Base-by-base conservation (phyloP, 345 rosid genomes). In the Murraya koenigii region DNA sequence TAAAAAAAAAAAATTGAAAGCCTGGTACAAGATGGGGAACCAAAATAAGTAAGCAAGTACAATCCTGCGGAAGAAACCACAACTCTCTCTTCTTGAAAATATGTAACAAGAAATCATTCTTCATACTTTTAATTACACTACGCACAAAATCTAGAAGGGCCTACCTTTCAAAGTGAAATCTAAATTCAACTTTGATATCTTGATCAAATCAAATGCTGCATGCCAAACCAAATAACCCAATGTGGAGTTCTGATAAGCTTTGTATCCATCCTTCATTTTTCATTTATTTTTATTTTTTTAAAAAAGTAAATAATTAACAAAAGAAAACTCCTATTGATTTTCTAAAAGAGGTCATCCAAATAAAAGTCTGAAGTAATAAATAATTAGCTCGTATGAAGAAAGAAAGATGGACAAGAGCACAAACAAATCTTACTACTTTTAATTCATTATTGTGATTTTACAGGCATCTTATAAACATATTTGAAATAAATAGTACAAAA, bases 11-110 rank as follows among this genome's bases (percentile, higher is more conserved):
- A 52, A 17, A 15, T n/a, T n/a, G 56, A 52, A 52, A 5, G 62
- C 64, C 19, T 44, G 38, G 36, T 11, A 54, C 55, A 71, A 52
- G 75, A 1, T 71, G 2, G 41, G 3, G 36, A 72, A 69, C 28
- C 8, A 75, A 30, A 56, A 61, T 54, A 67, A 30, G 58, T 11
- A 15, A 76, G 7, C 5, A 22, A 68, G 47, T 28, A 66, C 63
- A 73, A 66, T 52, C 59, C 49, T 44, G 19, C 33, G 47, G 74
- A 81, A 78, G 70, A 79, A 86, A 47, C 79, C 77, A 68, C 78
- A 77, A 41, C 78, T 80, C 80, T n/a, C 75, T 80, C 76, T 80
- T 77, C 75, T 41, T 66, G 82, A 78, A 77, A 78, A 75, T 36
- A 23, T 81, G 74, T 71, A 39, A 41, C 80, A 79, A 79, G 77